Conservation (phyloP, 305 asterid species). For the Fraxinus xanthoxyloides region DNA sequence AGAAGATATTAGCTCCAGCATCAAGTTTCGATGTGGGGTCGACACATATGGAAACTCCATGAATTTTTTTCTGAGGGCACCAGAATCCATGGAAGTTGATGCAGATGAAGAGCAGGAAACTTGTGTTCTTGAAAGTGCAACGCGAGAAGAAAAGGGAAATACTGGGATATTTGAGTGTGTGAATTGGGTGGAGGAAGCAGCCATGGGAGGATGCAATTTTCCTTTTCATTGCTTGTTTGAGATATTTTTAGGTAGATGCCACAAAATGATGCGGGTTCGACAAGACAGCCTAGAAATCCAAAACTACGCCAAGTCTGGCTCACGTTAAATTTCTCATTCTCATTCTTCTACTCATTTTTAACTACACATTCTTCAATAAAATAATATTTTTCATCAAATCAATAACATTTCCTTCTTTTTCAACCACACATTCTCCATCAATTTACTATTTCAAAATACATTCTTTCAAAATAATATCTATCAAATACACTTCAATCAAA, state of each 20-base stretch:
- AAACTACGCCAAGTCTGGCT: no score
- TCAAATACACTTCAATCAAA: no score
- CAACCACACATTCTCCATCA: no score
- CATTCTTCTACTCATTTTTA: no score
- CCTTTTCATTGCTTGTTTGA: not conserved
- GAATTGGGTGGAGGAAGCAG: constrained; percentile 7
- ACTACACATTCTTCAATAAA: no score
- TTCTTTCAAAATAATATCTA: no score
- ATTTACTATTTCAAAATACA: no score
- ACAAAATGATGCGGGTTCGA: not conserved
- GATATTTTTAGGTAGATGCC: not conserved
- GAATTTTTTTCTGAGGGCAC: constrained; percentile 40
- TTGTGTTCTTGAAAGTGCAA: constrained; percentile 13
- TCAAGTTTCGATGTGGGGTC: constrained; percentile 49
- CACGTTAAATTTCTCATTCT: no score
- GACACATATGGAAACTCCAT: constrained; percentile 70
- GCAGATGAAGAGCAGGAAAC: constrained; percentile 22
- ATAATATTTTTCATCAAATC: no score
- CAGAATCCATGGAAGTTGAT: constrained; percentile 38
- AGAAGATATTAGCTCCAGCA: constrained; percentile 63
- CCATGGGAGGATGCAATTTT: not conserved
- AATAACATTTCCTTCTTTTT: no score
- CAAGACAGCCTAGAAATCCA: not conserved
- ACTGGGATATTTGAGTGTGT: not conserved
- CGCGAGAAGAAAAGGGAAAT: constrained; percentile 9